Conservation (phyloP, 2,329 filamentous ascomycete genomes). For the Shiraia bambusicola region DNA sequence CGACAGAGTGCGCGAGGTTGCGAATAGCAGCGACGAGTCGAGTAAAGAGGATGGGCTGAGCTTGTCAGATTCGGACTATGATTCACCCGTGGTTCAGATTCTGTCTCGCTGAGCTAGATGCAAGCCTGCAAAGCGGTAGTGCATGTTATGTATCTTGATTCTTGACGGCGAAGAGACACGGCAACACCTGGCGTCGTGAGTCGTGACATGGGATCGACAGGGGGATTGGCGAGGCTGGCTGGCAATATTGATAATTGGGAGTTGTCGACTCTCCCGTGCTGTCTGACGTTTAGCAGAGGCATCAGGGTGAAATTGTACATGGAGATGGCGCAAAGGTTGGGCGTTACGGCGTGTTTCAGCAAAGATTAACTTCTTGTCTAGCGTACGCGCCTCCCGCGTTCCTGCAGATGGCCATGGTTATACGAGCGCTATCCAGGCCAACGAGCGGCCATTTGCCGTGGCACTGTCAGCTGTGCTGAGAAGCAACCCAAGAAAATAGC, state of each 20-base stretch:
- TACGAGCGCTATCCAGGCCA: neutral
- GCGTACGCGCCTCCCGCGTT: constrained; percentile 17
- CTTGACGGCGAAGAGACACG: constrained; percentile 4
- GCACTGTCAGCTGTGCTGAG: neutral
- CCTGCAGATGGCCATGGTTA: constrained; percentile 15
- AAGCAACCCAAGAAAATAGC: neutral
- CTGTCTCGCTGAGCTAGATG: no score
- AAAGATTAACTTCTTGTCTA: constrained; percentile 8
- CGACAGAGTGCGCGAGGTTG: no score
- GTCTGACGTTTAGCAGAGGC: no score
- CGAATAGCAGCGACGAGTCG: no score
- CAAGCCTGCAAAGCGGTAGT: neutral
- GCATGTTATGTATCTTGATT: neutral
- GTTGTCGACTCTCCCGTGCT: no score
- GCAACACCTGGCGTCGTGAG: constrained; percentile 9
- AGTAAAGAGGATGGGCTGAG: no score
- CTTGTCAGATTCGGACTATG: no score
- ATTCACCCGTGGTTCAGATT: no score
- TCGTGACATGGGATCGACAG: constrained; percentile 5
- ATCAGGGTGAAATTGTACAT: neutral
- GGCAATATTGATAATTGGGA: no score
- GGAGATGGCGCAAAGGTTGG: neutral
- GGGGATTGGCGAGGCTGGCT: neutral
- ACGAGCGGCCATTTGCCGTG: neutral
- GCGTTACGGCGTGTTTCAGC: constrained; percentile 11